These are phyloP conservation scores for Dryadomyces quercus-mongolicae DNA, from an alignment of 2,329 filamentous ascomycete species.

Conservation along the genomic window DNA sequence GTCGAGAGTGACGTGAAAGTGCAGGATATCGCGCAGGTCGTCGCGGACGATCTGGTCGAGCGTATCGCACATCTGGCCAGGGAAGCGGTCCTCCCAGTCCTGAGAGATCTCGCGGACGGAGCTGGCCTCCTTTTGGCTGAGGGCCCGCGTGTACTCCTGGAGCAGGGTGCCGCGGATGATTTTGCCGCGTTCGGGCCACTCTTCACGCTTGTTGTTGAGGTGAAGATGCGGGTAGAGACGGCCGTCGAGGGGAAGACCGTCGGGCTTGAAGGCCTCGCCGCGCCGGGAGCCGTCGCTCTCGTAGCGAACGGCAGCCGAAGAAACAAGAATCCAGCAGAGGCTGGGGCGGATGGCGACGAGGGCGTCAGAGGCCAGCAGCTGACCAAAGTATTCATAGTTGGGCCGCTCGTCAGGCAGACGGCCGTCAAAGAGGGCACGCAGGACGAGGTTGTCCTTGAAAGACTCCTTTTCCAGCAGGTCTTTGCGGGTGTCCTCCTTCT, in stretches of 20 bases:
- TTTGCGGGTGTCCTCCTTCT: slow-evolving; percentile 35
- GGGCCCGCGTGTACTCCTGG: slow-evolving; percentile 44
- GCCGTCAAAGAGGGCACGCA: slow-evolving; percentile 46
- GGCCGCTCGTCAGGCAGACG: slow-evolving; percentile 45
- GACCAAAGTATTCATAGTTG: slow-evolving; percentile 50
- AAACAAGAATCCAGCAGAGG: slow-evolving; percentile 47
- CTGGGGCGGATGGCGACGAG: slow-evolving; percentile 42
- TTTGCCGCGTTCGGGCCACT: slow-evolving; percentile 28
- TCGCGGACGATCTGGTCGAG: slow-evolving; percentile 35
- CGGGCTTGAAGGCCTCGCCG: slow-evolving; percentile 23
- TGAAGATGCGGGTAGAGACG: slow-evolving; percentile 44
- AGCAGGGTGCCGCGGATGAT: slow-evolving; percentile 38
- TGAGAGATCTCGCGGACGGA: slow-evolving; percentile 39
- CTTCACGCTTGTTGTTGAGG: slow-evolving; percentile 39
- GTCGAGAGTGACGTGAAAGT: slow-evolving; percentile 50
- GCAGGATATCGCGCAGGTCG: slow-evolving; percentile 42
- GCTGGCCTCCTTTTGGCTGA: slow-evolving; percentile 43
- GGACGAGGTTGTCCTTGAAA: slow-evolving; percentile 53
- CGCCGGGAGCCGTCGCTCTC: slow-evolving; percentile 28
- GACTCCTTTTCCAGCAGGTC: slow-evolving; percentile 33
- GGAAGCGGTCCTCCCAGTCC: slow-evolving; percentile 47
- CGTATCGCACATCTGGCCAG: slow-evolving; percentile 36
- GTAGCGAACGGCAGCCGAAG: slow-evolving; percentile 37
- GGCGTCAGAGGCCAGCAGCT: slow-evolving; percentile 41
- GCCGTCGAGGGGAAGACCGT: slow-evolving; percentile 29